These are phyloP conservation scores for Rhodosorus marinus DNA, from an alignment of 23 red algal genomes.

Conservation along the genomic window DNA sequence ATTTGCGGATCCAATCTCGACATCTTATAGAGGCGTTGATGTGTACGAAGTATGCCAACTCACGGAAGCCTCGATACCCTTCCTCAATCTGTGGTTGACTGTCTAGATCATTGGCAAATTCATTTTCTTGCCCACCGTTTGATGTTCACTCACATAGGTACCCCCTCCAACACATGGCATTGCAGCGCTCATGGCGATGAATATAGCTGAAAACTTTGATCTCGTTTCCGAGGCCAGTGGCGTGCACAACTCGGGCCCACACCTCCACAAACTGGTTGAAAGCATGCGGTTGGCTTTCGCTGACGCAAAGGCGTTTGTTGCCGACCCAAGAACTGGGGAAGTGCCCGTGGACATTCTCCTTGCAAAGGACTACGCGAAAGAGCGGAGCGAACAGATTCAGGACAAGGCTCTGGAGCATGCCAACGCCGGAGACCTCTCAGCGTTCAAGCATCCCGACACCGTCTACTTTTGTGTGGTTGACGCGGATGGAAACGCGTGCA, in stretches of 20 bases:
- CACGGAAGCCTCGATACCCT: too few relatives aligned
- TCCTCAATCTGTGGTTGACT: too few relatives aligned
- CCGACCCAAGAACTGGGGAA: slow-evolving; percentile 5
- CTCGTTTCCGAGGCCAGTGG: neutral
- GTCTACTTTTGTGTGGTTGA: slow-evolving; percentile 93
- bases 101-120: too few relatives aligned
- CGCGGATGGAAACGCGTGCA: slow-evolving; percentile 43
- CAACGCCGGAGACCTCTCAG: too few relatives aligned
- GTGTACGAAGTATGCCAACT: slow-evolving; percentile 71
- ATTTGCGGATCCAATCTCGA: slow-evolving; percentile 8
- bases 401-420: too few relatives aligned
- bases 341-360: slow-evolving; percentile 6
- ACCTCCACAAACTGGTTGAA: slow-evolving; percentile 41
- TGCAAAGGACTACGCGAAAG: slow-evolving; percentile 3
- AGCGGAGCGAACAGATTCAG: slow-evolving; percentile 3
- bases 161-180: slow-evolving; percentile 70
- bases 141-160: too few relatives aligned
- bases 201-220: slow-evolving; percentile 21
- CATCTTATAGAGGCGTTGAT: slow-evolving; percentile 35
- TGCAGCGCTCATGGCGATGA: slow-evolving; percentile 49
- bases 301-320: slow-evolving; percentile 8
- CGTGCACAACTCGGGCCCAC: neutral
- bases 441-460: too few relatives aligned
- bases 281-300: slow-evolving; percentile 41
- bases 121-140: too few relatives aligned